phyloP scores from a whole-genome alignment of 352 stramenopile genomes.

The Globisporangium solare region DNA sequence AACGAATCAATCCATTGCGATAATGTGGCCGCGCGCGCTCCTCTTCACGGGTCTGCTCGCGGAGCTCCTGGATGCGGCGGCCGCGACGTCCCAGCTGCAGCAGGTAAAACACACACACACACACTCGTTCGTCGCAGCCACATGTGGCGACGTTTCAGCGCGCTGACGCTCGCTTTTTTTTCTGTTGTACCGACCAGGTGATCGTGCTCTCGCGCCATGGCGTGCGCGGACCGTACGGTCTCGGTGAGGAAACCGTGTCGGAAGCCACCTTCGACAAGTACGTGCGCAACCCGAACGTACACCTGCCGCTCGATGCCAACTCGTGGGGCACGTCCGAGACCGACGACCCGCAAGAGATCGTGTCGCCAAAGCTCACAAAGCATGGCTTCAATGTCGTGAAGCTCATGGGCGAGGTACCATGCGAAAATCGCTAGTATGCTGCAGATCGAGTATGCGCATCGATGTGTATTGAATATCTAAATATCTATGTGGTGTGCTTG shows the following conservation, averaged over 20 bases:
- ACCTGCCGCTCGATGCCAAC: slow-evolving; percentile 44
- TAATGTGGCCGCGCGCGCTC: slow-evolving; percentile 3
- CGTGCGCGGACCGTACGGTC: slow-evolving; percentile 66
- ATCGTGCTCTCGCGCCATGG: slow-evolving; percentile 69
- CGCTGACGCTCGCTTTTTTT: neutral
- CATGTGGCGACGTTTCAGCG: neutral
- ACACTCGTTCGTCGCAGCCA: slow-evolving; percentile 1
- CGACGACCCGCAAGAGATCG: slow-evolving; percentile 52
- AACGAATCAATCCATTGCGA: neutral
- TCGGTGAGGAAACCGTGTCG: slow-evolving; percentile 42
- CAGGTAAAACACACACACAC: slow-evolving; percentile 16
- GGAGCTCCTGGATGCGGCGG: slow-evolving; percentile 1
- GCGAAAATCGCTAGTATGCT: neutral
- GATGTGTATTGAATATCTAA: too few species aligned
- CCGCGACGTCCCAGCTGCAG: slow-evolving; percentile 18
- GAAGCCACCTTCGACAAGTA: slow-evolving; percentile 53
- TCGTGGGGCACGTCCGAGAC: slow-evolving; percentile 67
- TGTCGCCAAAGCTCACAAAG: slow-evolving; percentile 77
- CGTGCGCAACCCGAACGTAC: slow-evolving; percentile 49
- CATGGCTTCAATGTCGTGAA: slow-evolving; percentile 61
- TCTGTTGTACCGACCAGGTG: slow-evolving; percentile 24
- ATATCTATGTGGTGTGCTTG: neutral
- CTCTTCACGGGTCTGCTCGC: neutral
- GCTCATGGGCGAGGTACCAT: slow-evolving; percentile 52
- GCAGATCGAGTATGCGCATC: neutral